Evolutionary conservation across 139 green algal genomes (phyloP).

Genomic region (Monoraphidium neglectum): DNA sequence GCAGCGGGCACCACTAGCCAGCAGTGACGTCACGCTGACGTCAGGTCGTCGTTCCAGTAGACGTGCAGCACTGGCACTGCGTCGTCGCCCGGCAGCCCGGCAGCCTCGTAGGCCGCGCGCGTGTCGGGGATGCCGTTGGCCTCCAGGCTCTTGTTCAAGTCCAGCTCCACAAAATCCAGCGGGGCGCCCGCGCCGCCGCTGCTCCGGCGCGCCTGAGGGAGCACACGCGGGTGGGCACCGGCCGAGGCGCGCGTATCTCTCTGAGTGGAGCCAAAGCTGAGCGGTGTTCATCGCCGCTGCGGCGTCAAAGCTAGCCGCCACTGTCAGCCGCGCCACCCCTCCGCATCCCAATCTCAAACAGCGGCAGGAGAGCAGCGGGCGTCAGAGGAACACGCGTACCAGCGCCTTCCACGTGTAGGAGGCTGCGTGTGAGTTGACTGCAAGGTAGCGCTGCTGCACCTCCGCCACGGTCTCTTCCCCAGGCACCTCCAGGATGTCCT

Average conservation of each 20-base stretch:
- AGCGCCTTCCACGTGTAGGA: conserved; percentile 84
- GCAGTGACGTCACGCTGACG: conserved; percentile 37
- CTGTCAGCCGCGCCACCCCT: not conserved
- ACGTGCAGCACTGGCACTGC: conserved; percentile 75
- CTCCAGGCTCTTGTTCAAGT: conserved; percentile 70
- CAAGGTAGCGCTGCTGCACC: conserved; percentile 68
- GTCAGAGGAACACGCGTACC: conserved; percentile 2
- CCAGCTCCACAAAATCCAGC: conserved; percentile 52
- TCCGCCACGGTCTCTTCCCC: conserved; percentile 76
- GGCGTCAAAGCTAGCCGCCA: not conserved
- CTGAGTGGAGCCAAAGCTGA: not conserved
- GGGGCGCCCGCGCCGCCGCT: not conserved
- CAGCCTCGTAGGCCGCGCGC: conserved; percentile 50
- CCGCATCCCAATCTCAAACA: not conserved
- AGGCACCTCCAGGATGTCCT: conserved; percentile 71
- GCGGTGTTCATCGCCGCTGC: not conserved
- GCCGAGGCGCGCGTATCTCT: not conserved
- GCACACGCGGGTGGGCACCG: not conserved
- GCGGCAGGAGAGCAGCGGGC: not conserved
- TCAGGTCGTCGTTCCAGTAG: conserved; percentile 85
- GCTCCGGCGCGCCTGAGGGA: not conserved
- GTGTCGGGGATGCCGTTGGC: conserved; percentile 74
- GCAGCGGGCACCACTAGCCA: too few species aligned
- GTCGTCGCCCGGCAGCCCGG: conserved; percentile 55
- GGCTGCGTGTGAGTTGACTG: conserved; percentile 54